Conservation (phyloP, 2,329 filamentous ascomycete species). For the Sarocladiaceae sp. region DNA sequence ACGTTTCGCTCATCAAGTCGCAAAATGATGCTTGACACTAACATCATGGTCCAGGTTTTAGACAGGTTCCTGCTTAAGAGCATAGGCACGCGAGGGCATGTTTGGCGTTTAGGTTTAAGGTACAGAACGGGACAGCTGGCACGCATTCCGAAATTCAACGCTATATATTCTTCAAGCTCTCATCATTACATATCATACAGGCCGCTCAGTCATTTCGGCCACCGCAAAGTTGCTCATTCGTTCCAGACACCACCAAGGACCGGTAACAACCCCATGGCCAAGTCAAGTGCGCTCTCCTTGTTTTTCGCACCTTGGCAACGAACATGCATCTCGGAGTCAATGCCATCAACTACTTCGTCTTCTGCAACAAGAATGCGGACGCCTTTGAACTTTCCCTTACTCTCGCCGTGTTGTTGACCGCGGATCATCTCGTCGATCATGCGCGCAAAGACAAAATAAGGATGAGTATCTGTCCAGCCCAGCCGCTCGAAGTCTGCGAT, state of each 20-base stretch:
- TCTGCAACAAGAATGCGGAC: conserved; percentile 22
- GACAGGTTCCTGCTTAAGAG: background rate
- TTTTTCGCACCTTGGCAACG: background rate
- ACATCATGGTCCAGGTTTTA: background rate
- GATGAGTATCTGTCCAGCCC: conserved; percentile 25
- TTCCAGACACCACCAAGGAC: background rate
- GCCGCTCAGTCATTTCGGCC: background rate
- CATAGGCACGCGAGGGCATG: background rate
- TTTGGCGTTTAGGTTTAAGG: conserved; percentile 1
- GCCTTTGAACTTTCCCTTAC: conserved; percentile 17
- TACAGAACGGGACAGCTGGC: background rate
- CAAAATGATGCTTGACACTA: background rate
- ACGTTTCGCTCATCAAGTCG: background rate
- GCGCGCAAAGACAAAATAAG: conserved; percentile 25
- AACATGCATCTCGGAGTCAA: background rate
- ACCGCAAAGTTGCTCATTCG: background rate
- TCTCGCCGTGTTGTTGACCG: conserved; percentile 22
- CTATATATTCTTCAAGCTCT: background rate
- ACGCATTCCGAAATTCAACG: background rate
- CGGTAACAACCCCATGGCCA: background rate
- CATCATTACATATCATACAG: background rate
- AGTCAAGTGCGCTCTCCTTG: background rate
- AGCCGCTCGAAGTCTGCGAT: conserved; percentile 25
- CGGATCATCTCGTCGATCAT: conserved; percentile 24
- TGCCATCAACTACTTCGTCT: conserved; percentile 19